phyloP scores from a whole-genome alignment of 768 basidiomycete genomes.

The Boletus tylopilopsis region DNA sequence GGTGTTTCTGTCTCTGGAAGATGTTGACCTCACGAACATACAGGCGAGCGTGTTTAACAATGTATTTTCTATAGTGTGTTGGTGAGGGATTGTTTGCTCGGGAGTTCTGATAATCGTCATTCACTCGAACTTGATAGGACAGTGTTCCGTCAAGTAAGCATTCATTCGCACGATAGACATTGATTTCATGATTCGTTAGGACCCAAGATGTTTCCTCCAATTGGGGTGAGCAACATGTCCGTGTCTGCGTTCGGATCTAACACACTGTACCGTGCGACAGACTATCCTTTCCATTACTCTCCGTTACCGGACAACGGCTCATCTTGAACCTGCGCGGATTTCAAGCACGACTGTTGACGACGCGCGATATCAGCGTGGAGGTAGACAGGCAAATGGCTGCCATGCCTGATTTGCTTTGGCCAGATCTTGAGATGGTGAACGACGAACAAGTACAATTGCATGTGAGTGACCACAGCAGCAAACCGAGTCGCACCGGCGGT shows the following conservation, averaged over 20 bases:
- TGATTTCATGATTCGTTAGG: neutral
- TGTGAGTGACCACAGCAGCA: too few relatives aligned
- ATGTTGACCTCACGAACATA: neutral
- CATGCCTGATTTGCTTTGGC: neutral
- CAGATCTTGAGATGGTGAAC: too few relatives aligned
- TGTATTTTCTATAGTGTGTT: neutral
- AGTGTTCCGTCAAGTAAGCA: neutral
- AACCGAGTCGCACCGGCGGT: too few relatives aligned
- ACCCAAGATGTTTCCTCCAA: neutral
- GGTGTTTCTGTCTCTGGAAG: too few relatives aligned
- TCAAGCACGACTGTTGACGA: neutral
- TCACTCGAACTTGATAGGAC: neutral
- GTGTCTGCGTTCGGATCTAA: neutral
- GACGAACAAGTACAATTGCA: too few relatives aligned
- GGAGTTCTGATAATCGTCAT: too few relatives aligned
- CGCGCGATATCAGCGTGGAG: conserved; percentile 10
- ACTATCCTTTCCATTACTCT: neutral
- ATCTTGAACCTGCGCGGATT: neutral
- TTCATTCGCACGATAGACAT: neutral
- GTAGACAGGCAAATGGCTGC: conserved; percentile 10
- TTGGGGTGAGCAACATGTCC: neutral
- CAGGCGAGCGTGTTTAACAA: neutral
- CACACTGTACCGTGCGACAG: too few relatives aligned
- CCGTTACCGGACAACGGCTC: neutral
- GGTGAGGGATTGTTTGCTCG: neutral